Percentiles rank a stretch among this genome's conserved stretches.
Conservation (phyloP, 1,284 basidiomycete genomes). For the Leccinum fallax region DNA sequence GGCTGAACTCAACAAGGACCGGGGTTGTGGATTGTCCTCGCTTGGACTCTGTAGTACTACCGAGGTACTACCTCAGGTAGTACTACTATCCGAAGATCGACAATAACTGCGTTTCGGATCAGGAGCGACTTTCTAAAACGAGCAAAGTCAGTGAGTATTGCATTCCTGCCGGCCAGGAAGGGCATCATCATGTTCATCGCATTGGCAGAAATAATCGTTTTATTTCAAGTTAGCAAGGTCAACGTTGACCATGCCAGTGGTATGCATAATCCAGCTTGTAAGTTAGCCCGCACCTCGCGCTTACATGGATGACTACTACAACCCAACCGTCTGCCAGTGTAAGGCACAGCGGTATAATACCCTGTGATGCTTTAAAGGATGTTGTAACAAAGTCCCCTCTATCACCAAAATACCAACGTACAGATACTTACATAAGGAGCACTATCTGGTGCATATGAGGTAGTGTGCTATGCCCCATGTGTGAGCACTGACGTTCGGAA, state of each 20-base stretch:
- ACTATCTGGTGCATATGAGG: background rate
- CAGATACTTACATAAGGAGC: background rate
- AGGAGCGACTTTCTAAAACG: background rate
- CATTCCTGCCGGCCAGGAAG: background rate
- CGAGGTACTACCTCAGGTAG: too few species aligned
- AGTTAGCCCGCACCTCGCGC: background rate
- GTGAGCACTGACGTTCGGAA: background rate
- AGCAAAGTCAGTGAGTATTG: background rate
- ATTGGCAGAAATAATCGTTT: background rate
- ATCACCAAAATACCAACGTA: background rate
- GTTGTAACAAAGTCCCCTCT: background rate
- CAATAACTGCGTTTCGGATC: too few species aligned
- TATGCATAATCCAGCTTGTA: background rate
- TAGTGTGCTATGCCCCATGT: background rate
- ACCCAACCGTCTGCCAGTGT: background rate
- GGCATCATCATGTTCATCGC: background rate
- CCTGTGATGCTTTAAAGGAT: background rate
- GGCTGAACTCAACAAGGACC: too few species aligned
- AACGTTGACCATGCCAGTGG: background rate
- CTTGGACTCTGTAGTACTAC: too few species aligned
- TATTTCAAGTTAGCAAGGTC: background rate
- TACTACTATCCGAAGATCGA: too few species aligned
- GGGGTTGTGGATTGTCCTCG: too few species aligned
- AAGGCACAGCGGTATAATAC: background rate
- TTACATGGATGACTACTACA: background rate